Conservation (phyloP, 1,139 yeast species). For the Geotrichum siamense region DNA sequence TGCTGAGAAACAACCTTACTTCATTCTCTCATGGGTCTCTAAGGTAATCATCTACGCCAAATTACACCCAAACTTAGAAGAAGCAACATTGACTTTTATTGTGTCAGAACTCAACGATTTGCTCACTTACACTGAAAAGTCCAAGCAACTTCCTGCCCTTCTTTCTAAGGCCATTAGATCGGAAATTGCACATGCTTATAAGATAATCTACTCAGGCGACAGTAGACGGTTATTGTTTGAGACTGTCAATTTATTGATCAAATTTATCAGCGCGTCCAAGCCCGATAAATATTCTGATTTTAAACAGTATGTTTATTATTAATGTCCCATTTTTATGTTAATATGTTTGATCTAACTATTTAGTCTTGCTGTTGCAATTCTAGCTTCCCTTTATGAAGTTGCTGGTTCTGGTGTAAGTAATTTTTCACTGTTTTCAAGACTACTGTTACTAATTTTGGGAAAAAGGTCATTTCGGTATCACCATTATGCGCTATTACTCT, state of each 20-base stretch:
- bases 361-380: conserved; percentile 24
- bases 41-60: conserved; percentile 19
- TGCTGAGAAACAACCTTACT: conserved; percentile 24
- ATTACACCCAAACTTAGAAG: conserved; percentile 16
- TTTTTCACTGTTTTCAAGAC: neutral
- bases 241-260: conserved; percentile 28
- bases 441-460: neutral
- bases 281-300: conserved; percentile 28
- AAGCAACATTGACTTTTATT: conserved; percentile 24
- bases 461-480: conserved; percentile 30
- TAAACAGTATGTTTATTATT: conserved; percentile 25
- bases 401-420: conserved; percentile 28
- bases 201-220: conserved; percentile 20
- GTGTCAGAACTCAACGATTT: conserved; percentile 21
- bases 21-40: conserved; percentile 23
- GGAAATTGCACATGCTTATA: conserved; percentile 23
- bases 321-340: neutral
- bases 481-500: conserved; percentile 31
- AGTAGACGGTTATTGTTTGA: conserved; percentile 28
- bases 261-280: conserved; percentile 26
- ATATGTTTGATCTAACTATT: conserved; percentile 1
- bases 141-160: conserved; percentile 22
- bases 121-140: conserved; percentile 21
- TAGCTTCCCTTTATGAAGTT: conserved; percentile 25
- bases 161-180: conserved; percentile 24